Percentiles rank a stretch among this genome's conserved stretches.
These are phyloP conservation scores for Ulota crispa DNA, from an alignment of 225 moss, liverwort and hornwort species.

Conservation along the genomic window DNA sequence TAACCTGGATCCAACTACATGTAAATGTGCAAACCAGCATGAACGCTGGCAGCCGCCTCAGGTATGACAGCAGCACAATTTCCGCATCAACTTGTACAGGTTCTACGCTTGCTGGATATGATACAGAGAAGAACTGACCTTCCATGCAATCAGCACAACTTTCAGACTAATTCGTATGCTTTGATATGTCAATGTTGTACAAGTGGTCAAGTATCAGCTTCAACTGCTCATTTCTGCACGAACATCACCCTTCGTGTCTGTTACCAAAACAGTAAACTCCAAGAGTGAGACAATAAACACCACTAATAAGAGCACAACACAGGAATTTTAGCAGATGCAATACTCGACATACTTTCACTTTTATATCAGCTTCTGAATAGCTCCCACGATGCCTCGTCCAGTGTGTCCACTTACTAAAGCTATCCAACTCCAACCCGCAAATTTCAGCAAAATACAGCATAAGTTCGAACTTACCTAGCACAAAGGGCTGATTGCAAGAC, in stretches of 20 bases:
- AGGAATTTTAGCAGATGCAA: background rate
- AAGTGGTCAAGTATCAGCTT: constrained; percentile 24
- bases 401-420: background rate
- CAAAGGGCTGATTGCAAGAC: background rate
- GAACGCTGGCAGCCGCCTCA: background rate
- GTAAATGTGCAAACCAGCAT: background rate
- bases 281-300: background rate
- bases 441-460: background rate
- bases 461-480: constrained; percentile 23
- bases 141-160: background rate
- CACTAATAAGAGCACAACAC: background rate
- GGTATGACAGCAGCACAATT: background rate
- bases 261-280: background rate
- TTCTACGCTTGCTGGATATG: constrained; percentile 13
- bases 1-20: background rate
- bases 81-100: background rate
- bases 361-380: background rate
- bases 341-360: background rate
- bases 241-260: background rate
- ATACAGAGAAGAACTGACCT: constrained; percentile 5
- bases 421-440: background rate
- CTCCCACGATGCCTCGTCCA: background rate
- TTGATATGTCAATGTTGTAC: constrained; percentile 5
- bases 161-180: background rate
- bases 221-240: constrained; percentile 33